A percentile compares a stretch with the other conserved stretches of the same genome.
phyloP scores from a whole-genome alignment of 2,329 filamentous ascomycete species.

The Aureobasidium lini region DNA sequence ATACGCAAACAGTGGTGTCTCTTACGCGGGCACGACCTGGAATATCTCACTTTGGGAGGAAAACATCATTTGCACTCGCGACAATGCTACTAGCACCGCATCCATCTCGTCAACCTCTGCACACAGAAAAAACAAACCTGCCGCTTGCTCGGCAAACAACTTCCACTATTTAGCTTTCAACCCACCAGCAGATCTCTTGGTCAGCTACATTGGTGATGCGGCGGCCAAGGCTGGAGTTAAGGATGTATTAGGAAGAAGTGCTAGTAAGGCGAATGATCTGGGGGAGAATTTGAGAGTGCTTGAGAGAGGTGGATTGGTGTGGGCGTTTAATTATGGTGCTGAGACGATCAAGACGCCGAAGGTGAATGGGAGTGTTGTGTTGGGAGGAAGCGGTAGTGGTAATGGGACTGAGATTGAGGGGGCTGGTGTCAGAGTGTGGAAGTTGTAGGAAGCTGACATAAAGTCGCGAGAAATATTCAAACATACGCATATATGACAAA shows the following conservation, averaged over 20 bases:
- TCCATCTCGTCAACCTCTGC: conserved; percentile 19
- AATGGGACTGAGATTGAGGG: conserved; percentile 14
- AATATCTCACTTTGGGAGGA: conserved; percentile 20
- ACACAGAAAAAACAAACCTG: conserved; percentile 18
- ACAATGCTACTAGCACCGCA: conserved; percentile 16
- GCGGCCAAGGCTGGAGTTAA: conserved; percentile 16
- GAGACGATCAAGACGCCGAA: conserved; percentile 16
- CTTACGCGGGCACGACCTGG: conserved; percentile 17
- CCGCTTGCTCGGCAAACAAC: conserved; percentile 18
- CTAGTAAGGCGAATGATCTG: conserved; percentile 17
- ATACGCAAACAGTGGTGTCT: conserved; percentile 19
- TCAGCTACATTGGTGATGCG: conserved; percentile 19
- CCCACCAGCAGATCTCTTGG: conserved; percentile 17
- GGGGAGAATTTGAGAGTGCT: conserved; percentile 19
- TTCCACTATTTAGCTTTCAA: conserved; percentile 21
- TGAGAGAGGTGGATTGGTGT: conserved; percentile 18
- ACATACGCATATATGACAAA: too few species aligned
- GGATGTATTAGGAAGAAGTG: conserved; percentile 16
- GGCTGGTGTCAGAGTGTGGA: conserved; percentile 20
- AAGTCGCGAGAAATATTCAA: too few species aligned
- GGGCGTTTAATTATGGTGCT: conserved; percentile 21
- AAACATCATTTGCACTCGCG: conserved; percentile 16
- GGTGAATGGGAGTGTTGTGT: conserved; percentile 16
- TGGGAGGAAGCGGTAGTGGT: conserved; percentile 14
- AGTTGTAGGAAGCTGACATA: background rate